These are phyloP conservation scores for Halteria grandinella DNA, from an alignment of 73 alveolate genomes.

Conservation along the genomic window DNA sequence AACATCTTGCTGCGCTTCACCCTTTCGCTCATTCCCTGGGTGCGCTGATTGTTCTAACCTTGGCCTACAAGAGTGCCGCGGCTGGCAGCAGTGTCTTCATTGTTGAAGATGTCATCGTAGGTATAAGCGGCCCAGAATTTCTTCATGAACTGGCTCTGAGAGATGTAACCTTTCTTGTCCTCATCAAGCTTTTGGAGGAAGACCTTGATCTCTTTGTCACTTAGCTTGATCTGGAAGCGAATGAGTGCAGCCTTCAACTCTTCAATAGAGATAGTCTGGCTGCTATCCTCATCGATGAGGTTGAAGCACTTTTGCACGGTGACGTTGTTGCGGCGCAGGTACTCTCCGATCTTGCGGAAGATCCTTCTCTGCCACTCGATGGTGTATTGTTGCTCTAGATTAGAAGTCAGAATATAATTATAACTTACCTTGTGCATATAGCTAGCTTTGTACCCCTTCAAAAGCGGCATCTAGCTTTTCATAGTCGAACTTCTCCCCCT, in stretches of 20 bases:
- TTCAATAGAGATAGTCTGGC: conserved; percentile 53
- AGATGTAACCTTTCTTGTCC: conserved; percentile 35
- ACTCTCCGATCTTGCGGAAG: conserved; percentile 62
- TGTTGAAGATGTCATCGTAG: conserved; percentile 23
- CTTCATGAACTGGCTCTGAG: conserved; percentile 39
- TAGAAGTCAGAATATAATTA: background rate
- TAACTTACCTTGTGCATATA: conserved; percentile 43
- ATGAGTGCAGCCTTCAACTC: conserved; percentile 45
- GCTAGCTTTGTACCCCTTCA: conserved; percentile 42
- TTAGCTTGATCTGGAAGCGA: conserved; percentile 13
- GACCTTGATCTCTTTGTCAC: conserved; percentile 48
- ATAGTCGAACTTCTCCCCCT: conserved; percentile 40
- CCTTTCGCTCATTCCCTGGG: no score
- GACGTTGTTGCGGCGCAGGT: conserved; percentile 33
- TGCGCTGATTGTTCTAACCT: no score
- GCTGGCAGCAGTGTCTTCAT: background rate
- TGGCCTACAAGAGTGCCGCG: background rate
- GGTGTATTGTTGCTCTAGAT: conserved; percentile 45
- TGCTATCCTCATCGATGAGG: conserved; percentile 47
- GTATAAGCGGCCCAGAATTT: conserved; percentile 64
- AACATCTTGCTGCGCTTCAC: no score
- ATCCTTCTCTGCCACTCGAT: conserved; percentile 61
- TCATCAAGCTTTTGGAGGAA: conserved; percentile 43
- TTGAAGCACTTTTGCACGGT: conserved; percentile 53
- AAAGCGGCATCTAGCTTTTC: conserved; percentile 49